Conservation (phyloP, 192 early-diverging fungal species). For the Gryganskiella cystojenkinii region DNA sequence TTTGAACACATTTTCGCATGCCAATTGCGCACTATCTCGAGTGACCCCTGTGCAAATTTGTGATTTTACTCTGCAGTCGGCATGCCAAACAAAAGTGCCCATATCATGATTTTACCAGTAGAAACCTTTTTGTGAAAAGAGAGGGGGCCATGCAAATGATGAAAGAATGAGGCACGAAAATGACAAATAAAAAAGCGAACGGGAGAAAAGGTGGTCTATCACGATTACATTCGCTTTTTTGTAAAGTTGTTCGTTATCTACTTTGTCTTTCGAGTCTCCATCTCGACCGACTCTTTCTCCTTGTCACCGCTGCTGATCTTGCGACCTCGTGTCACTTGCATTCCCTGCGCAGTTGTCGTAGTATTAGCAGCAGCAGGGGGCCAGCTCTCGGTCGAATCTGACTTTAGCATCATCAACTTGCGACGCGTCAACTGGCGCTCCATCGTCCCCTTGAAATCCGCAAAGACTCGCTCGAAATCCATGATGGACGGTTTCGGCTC, state of each 20-base stretch:
- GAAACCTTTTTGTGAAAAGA: no score
- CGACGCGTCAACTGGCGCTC: slow-evolving; percentile 59
- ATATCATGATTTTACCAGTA: no score
- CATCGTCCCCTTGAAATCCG: slow-evolving; percentile 64
- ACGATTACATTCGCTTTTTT: no score
- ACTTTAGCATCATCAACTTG: slow-evolving; percentile 48
- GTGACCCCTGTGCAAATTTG: no score
- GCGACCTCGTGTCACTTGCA: not conserved
- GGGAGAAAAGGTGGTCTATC: no score
- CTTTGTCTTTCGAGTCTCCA: slow-evolving; percentile 27
- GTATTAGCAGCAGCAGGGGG: not conserved
- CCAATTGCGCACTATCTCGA: no score
- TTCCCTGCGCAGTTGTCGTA: not conserved
- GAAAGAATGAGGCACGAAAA: no score
- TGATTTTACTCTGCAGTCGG: no score
- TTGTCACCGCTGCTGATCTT: not conserved
- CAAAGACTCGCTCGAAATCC: slow-evolving; percentile 78
- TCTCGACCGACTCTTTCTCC: slow-evolving; percentile 11
- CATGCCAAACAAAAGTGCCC: no score
- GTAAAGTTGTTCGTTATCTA: slow-evolving; percentile 3
- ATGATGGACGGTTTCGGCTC: slow-evolving; percentile 70
- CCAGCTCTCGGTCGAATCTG: slow-evolving; percentile 32
- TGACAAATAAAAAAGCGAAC: no score
- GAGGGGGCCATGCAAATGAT: no score
- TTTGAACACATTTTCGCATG: no score